phyloP scores from a whole-genome alignment of 768 basidiomycete species.

The Phaeotremella fagi region DNA sequence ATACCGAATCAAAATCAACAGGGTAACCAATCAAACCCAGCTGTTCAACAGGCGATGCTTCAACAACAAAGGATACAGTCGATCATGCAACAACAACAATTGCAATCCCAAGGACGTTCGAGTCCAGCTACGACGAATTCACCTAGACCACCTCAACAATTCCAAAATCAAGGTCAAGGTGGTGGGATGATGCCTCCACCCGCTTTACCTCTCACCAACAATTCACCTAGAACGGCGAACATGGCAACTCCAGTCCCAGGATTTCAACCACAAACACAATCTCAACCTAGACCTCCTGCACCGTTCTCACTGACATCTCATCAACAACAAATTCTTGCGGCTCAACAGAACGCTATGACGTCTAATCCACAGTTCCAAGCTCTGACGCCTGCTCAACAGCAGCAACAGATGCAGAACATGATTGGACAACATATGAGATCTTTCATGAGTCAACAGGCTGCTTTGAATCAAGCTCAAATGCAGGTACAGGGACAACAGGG shows the following conservation, averaged over 20 bases:
- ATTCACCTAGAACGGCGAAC: constrained; percentile 1
- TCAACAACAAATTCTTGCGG: constrained; percentile 20
- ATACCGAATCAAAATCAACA: neutral
- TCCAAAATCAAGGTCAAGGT: neutral
- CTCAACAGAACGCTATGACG: constrained; percentile 6
- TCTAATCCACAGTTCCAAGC: constrained; percentile 20
- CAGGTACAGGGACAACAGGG: constrained; percentile 17
- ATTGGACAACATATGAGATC: constrained; percentile 17
- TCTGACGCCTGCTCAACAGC: constrained; percentile 21
- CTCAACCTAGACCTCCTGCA: neutral
- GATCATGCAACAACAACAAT: constrained; percentile 9
- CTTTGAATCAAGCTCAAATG: constrained; percentile 1
- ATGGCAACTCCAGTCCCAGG: neutral
- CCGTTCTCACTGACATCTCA: constrained; percentile 3
- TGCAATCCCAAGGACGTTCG: constrained; percentile 1
- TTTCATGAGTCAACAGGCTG: constrained; percentile 14
- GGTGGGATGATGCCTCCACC: constrained; percentile 18
- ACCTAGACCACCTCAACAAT: constrained; percentile 3
- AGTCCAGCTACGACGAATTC: neutral
- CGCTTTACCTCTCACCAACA: constrained; percentile 13
- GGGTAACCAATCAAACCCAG: neutral
- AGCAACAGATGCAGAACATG: constrained; percentile 9
- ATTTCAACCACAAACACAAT: neutral
- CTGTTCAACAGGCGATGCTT: neutral
- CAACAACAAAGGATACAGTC: constrained; percentile 1